phyloP scores from a whole-genome alignment of 1,139 yeast species.

The Geotrichum histeridarum region DNA sequence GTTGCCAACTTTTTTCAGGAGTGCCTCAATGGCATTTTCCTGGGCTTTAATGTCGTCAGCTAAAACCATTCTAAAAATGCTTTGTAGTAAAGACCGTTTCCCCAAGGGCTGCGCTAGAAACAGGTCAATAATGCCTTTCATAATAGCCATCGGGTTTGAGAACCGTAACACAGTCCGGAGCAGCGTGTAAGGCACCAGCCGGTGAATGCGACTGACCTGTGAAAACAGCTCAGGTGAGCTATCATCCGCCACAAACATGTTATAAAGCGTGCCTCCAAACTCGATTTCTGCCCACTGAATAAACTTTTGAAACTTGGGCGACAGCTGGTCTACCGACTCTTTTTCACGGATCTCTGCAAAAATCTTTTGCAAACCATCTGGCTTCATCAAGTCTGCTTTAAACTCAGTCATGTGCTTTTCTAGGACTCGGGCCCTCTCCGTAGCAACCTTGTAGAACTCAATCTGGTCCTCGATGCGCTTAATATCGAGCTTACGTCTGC shows the following conservation, averaged over 20 bases:
- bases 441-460: constrained; percentile 67
- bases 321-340: constrained; percentile 52
- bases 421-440: constrained; percentile 44
- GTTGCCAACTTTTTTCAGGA: constrained; percentile 41
- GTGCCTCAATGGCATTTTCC: constrained; percentile 49
- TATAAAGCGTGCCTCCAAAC: constrained; percentile 76
- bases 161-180: constrained; percentile 69
- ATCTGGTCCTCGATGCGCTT: constrained; percentile 59
- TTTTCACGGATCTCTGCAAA: constrained; percentile 60
- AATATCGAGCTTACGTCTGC: constrained; percentile 57
- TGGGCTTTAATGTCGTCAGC: constrained; percentile 74
- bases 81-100: constrained; percentile 61
- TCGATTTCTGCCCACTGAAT: constrained; percentile 80
- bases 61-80: constrained; percentile 65
- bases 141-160: constrained; percentile 81
- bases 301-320: constrained; percentile 63
- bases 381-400: constrained; percentile 46
- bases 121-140: constrained; percentile 70
- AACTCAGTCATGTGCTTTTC: constrained; percentile 51
- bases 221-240: constrained; percentile 66
- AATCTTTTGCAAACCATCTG: constrained; percentile 49
- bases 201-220: constrained; percentile 64
- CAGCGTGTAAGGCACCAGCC: constrained; percentile 67
- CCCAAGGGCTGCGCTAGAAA: constrained; percentile 77
- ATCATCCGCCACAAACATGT: constrained; percentile 73